Evolutionary conservation across 805 yeast species (phyloP).

Genomic region (Hanseniaspora hatyaiensis): DNA sequence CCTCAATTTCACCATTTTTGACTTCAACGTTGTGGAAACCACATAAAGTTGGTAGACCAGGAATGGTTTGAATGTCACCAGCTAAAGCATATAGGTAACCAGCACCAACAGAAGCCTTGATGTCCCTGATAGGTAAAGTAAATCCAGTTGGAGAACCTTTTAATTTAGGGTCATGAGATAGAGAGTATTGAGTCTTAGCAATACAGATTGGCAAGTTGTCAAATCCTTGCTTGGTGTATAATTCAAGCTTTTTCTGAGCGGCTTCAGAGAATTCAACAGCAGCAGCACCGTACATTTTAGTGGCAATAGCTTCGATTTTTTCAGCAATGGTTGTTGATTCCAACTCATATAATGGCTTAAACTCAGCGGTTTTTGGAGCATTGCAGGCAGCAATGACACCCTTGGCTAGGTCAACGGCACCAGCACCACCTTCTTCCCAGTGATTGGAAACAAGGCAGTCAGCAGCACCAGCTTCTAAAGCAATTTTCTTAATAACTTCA

Average conservation of each 20-base stretch:
- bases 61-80: slow-evolving; percentile 76
- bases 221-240: slow-evolving; percentile 63
- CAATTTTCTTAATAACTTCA: slow-evolving; percentile 52
- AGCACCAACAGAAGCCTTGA: slow-evolving; percentile 69
- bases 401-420: slow-evolving; percentile 62
- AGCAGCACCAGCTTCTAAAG: slow-evolving; percentile 65
- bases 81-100: slow-evolving; percentile 78
- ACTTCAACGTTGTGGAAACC: slow-evolving; percentile 83
- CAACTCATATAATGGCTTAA: slow-evolving; percentile 49
- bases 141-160: slow-evolving; percentile 78
- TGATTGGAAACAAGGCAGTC: slow-evolving; percentile 75
- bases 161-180: slow-evolving; percentile 69
- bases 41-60: slow-evolving; percentile 74
- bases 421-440: slow-evolving; percentile 79
- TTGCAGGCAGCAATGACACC: slow-evolving; percentile 56
- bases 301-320: slow-evolving; percentile 55
- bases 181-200: slow-evolving; percentile 76
- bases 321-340: slow-evolving; percentile 51
- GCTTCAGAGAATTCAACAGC: slow-evolving; percentile 56
- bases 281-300: slow-evolving; percentile 67
- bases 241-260: slow-evolving; percentile 58
- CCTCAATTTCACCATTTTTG: slow-evolving; percentile 71
- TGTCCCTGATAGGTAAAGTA: slow-evolving; percentile 69
- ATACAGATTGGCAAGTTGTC: slow-evolving; percentile 70
- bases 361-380: slow-evolving; percentile 32